Base-by-base conservation (phyloP, 1,284 basidiomycete species). In the Sparassis latifolia region DNA sequence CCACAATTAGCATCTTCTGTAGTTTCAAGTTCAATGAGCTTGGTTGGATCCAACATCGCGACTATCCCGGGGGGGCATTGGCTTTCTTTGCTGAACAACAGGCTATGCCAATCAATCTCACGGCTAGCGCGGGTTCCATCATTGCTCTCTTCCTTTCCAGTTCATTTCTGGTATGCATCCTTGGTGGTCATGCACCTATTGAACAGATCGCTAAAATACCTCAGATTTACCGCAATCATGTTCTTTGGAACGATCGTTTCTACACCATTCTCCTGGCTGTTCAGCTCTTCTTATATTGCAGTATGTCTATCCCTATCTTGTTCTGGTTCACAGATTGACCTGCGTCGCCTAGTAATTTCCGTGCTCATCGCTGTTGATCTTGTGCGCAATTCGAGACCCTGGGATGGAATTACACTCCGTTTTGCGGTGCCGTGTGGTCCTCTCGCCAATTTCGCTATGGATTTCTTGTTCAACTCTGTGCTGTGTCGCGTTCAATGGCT, bases 21-120 rank as follows among this genome's bases (percentile, higher is more conserved):
- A 43, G 33, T 12, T 9, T 48, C 12, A 10, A 48, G n/a, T 48
- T 41, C 28, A 48, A 43, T 40, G 20, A 48, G 29, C 5, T 47
- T 5, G 37, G n/a, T 27, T 47, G 45, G 35, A 38, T 38, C 35
- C 9, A 38, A 7, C 7, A 12, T 42, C 28, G 28, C 9, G 28
- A 42, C 41, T 42, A 42, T 28, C 41, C 41, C 28, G 41, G 41
- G 7, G 41, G 41, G 7, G 10, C 41, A 9, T 27, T 42, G 41
- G 41, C 41, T n/a, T 42, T 42, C 28, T 28, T 42, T 7, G 10
- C 27, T 9, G 41, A 42, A 27, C 41, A 42, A 27, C 41, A 42
- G 28, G 9, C 41, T 9, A 27, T 10, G 10, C 27, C 12, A 27
- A 38, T 38, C 9, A 38, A 38, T n/a, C 7, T n/a, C 35, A n/a